phyloP scores from a whole-genome alignment of 305 asterid species.

The Plantago rigida region DNA sequence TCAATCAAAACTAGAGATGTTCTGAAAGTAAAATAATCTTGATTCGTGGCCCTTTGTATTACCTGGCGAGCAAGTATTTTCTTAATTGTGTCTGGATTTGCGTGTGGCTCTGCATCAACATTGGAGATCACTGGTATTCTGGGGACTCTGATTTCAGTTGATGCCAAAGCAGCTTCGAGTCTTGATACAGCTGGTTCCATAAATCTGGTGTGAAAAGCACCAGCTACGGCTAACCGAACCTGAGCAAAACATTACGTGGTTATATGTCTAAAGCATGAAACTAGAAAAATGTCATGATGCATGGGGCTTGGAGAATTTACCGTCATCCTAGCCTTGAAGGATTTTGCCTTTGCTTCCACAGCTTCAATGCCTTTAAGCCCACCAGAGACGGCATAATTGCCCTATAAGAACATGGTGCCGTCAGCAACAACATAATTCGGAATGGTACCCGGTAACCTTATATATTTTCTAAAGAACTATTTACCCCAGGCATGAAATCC shows the following conservation, averaged over 20 bases:
- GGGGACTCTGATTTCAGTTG: constrained; percentile 65
- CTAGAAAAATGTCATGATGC: background rate
- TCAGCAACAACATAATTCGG: constrained; percentile 8
- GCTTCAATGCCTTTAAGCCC: constrained; percentile 95
- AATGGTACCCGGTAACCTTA: constrained; percentile 1
- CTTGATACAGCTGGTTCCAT: constrained; percentile 94
- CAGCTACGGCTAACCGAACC: constrained; percentile 95
- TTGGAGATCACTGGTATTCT: constrained; percentile 92
- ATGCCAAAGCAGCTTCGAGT: constrained; percentile 77
- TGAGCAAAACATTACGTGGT: constrained; percentile 21
- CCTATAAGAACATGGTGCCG: constrained; percentile 38
- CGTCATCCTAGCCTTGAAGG: constrained; percentile 95
- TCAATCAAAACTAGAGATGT: no score
- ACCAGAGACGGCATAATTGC: constrained; percentile 95
- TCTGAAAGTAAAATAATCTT: no score
- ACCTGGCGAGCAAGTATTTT: constrained; percentile 85
- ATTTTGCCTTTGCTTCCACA: constrained; percentile 92
- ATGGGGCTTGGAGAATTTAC: constrained; percentile 30
- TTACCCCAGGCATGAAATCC: no score
- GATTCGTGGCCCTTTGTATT: background rate
- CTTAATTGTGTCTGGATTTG: constrained; percentile 78
- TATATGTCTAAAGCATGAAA: constrained; percentile 5
- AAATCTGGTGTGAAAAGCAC: constrained; percentile 88
- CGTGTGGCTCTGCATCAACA: constrained; percentile 88
- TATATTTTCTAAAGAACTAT: background rate